These are phyloP conservation scores for Botrytis sinoallii DNA, from an alignment of 2,329 filamentous ascomycete genomes.

Conservation along the genomic window DNA sequence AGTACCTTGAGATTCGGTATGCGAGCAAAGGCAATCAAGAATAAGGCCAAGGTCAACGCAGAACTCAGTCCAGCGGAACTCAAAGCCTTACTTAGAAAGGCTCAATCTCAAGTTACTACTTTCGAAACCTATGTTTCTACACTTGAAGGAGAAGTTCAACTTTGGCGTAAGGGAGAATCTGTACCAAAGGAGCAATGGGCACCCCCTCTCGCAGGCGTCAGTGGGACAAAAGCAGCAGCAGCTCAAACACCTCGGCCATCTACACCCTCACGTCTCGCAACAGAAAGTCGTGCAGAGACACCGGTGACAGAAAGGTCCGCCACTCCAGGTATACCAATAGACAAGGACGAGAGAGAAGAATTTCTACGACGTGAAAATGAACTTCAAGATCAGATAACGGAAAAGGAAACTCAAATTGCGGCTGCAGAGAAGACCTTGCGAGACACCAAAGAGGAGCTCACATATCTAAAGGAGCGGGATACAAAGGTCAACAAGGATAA, in stretches of 20 bases:
- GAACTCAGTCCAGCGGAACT: conserved; percentile 94
- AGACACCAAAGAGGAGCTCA: conserved; percentile 82
- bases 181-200: conserved; percentile 92
- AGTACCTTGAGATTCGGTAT: conserved; percentile 93
- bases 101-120: conserved; percentile 81
- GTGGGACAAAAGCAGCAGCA: conserved; percentile 47
- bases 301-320: conserved; percentile 76
- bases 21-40: conserved; percentile 97
- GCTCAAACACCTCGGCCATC: conserved; percentile 50
- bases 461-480: conserved; percentile 81
- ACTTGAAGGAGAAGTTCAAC: conserved; percentile 78
- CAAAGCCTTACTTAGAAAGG: conserved; percentile 89
- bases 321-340: conserved; percentile 82
- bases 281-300: conserved; percentile 61
- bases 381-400: conserved; percentile 91
- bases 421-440: conserved; percentile 76
- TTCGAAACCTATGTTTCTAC: conserved; percentile 84
- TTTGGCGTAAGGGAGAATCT: conserved; percentile 83
- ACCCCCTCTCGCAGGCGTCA: conserved; percentile 56
- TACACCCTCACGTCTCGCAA: conserved; percentile 55
- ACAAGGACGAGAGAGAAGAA: conserved; percentile 96
- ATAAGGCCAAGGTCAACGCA: conserved; percentile 99
- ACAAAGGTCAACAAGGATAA: conserved; percentile 83
- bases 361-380: conserved; percentile 95
- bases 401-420: conserved; percentile 81